Base-by-base conservation (phyloP, 441 rosid genomes). In the Syzygium malaccense region DNA sequence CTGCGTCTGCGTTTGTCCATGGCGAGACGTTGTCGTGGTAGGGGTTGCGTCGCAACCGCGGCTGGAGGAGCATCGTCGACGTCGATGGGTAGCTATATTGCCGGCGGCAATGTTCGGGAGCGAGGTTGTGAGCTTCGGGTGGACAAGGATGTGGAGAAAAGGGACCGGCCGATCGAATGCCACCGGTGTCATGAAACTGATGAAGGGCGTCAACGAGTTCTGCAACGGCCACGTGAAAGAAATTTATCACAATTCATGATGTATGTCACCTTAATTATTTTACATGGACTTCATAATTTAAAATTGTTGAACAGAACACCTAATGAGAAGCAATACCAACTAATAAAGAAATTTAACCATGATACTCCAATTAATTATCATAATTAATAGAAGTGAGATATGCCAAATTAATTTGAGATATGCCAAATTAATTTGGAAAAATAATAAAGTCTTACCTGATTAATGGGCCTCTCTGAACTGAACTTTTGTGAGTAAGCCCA, bases 71-170 rank as follows among this genome's bases (percentile, higher is more conserved):
- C 51, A 37, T 11, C 8, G 15, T 11, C 28, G 15, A 33, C 15
- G 28, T 1, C 25, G 28, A 19, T 37, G 49, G 80, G 1, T 0
- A 13, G 26, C 8, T 2, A 11, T 37, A 23, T 1, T 2, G 51
- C 83, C 51, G 51, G 10, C 9, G n/a, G 83, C 2, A 49, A 5
- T 8, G 17, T 60, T 5, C 17, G 66, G 66, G 66, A 60, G 14
- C 15, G 55, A 15, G 55, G 55, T 4, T 1, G 55, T 54, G 55
- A 15, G 55, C 18, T 14, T 15, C 55, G 19, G 19, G 55, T 5
- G 55, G 55, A 54, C 7, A 6, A 54, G 55, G 15, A 15, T 15
- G 55, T 54, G 55, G 19, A n/a, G 68, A 6, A 62, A n/a, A n/a
- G 33, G 68, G 33, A 14, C 33, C 1, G 7, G 68, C 30, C 33